These are phyloP conservation scores for Zygoascus flipseniorum DNA, from an alignment of 805 yeast genomes.

Conservation along the genomic window DNA sequence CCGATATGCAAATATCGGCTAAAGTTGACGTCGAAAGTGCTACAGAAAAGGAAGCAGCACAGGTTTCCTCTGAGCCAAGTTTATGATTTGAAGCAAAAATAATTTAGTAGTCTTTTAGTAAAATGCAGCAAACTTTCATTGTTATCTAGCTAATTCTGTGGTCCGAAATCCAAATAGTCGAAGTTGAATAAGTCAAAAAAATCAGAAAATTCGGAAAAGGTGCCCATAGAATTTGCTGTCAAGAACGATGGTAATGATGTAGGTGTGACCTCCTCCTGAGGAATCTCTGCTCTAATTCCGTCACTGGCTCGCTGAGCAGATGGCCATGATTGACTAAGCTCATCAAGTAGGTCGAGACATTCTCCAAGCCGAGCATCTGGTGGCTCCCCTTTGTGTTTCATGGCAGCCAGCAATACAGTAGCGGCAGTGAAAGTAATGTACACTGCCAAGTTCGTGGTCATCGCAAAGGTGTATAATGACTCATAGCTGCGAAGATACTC, in stretches of 20 bases:
- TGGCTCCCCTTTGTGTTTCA: slow-evolving; percentile 1
- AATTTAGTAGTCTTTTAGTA: not conserved
- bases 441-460: slow-evolving; percentile 13
- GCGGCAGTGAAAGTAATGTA: slow-evolving; percentile 16
- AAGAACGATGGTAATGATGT: not conserved
- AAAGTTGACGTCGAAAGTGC: not conserved
- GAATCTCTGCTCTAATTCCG: slow-evolving; percentile 6
- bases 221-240: not conserved
- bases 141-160: not conserved
- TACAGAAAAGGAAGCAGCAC: not conserved
- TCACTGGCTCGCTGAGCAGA: slow-evolving; percentile 2
- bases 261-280: slow-evolving; percentile 8
- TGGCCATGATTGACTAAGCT: slow-evolving; percentile 13
- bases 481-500: slow-evolving; percentile 8
- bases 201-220: slow-evolving; percentile 1
- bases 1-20: not conserved
- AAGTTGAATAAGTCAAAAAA: slow-evolving; percentile 4
- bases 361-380: slow-evolving; percentile 1
- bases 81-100: not conserved
- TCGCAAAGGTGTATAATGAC: slow-evolving; percentile 9
- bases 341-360: slow-evolving; percentile 10
- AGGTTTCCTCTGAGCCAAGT: not conserved
- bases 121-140: not conserved
- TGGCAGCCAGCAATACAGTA: slow-evolving; percentile 5
- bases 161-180: slow-evolving; percentile 1